phyloP scores from a whole-genome alignment of 1,284 basidiomycete genomes.

The Ganoderma sinense region DNA sequence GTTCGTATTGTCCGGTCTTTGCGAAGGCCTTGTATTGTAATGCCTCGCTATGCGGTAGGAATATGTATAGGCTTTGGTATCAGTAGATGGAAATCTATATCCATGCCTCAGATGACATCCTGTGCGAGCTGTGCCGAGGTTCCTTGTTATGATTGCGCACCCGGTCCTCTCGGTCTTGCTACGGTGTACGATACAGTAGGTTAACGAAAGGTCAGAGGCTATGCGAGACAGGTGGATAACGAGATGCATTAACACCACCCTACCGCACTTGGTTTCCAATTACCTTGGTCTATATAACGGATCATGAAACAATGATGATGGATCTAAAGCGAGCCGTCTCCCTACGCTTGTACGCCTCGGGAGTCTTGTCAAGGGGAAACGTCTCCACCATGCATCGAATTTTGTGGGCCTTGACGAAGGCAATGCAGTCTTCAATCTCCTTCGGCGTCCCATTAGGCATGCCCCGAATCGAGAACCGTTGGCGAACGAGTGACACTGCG shows the following conservation, averaged over 20 bases:
- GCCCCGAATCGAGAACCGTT: slow-evolving; percentile 43
- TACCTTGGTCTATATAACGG: background rate
- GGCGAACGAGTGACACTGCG: slow-evolving; percentile 39
- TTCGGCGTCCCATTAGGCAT: slow-evolving; percentile 42
- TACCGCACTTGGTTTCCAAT: background rate
- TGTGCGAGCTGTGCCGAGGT: background rate
- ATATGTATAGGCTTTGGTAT: slow-evolving; percentile 21
- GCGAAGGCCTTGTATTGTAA: slow-evolving; percentile 28
- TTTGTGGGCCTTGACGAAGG: slow-evolving; percentile 38
- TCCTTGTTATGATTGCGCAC: background rate
- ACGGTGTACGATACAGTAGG: background rate
- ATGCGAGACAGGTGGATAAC: background rate
- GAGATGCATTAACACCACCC: background rate
- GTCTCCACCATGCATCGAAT: slow-evolving; percentile 44
- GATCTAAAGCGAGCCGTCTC: slow-evolving; percentile 42
- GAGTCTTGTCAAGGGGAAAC: slow-evolving; percentile 43
- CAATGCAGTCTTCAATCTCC: slow-evolving; percentile 43
- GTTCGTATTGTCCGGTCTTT: slow-evolving; percentile 24
- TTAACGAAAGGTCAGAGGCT: background rate
- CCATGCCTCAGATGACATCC: slow-evolving; percentile 6
- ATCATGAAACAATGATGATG: slow-evolving; percentile 36
- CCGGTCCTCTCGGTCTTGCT: background rate
- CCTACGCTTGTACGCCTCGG: slow-evolving; percentile 45
- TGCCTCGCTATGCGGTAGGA: slow-evolving; percentile 18
- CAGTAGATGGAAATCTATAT: slow-evolving; percentile 17